Evolutionary conservation across 495 filamentous ascomycete species (phyloP).

Genomic region (Xeromyces bisporus): DNA sequence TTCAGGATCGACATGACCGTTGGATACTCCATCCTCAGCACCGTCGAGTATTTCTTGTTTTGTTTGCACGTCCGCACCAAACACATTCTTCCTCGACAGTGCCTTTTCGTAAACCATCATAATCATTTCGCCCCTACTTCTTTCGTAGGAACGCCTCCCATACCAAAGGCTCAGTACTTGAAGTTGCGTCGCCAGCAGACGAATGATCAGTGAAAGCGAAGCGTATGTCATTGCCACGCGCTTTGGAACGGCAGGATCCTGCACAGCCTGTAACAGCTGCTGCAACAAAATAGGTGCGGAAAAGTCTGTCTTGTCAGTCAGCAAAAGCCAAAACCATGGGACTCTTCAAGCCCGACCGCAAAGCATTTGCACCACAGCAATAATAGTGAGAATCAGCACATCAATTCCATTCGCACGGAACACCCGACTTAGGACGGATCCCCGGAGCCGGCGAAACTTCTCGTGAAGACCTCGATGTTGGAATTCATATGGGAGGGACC

Average conservation of each 20-base stretch:
- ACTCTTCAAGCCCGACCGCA: constrained; percentile 23
- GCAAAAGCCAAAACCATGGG: neutral
- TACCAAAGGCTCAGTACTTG: constrained; percentile 60
- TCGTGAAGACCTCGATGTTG: constrained; percentile 56
- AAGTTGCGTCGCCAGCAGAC: constrained; percentile 46
- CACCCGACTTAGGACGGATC: constrained; percentile 51
- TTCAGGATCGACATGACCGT: constrained; percentile 1
- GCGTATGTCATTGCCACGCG: constrained; percentile 50
- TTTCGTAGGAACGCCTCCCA: constrained; percentile 55
- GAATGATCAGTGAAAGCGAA: constrained; percentile 36
- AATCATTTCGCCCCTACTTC: constrained; percentile 69
- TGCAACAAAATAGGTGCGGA: constrained; percentile 53
- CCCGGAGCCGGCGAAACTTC: constrained; percentile 53
- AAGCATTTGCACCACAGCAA: constrained; percentile 44
- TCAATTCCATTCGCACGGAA: constrained; percentile 60
- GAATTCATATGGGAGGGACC: constrained; percentile 57
- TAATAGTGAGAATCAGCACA: constrained; percentile 43
- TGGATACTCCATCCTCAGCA: constrained; percentile 1
- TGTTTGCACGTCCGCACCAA: constrained; percentile 24
- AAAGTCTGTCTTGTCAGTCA: constrained; percentile 24
- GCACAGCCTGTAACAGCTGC: constrained; percentile 50
- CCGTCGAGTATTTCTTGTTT: constrained; percentile 2
- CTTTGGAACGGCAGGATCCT: constrained; percentile 28
- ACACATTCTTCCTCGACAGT: constrained; percentile 50
- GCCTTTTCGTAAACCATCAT: constrained; percentile 83